phyloP scores from a whole-genome alignment of 2,329 filamentous ascomycete species.

The Cordyceps fumosorosea region DNA sequence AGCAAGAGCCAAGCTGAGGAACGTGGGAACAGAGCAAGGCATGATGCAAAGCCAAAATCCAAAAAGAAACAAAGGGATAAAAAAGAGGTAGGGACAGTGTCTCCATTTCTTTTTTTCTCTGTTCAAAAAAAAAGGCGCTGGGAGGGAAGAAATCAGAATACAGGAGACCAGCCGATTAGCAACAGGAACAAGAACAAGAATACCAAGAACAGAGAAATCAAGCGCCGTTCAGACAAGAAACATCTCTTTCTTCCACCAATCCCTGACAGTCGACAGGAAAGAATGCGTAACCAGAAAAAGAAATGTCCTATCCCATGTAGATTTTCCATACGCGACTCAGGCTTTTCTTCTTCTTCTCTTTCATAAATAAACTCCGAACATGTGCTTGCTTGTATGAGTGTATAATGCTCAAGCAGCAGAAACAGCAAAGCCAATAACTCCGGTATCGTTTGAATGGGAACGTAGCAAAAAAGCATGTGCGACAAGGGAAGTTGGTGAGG shows the following conservation, averaged over 20 bases:
- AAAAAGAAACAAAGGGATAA: neutral
- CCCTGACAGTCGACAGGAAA: neutral
- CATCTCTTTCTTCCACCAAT: neutral
- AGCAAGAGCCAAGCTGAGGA: neutral
- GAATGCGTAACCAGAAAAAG: neutral
- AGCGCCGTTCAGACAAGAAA: neutral
- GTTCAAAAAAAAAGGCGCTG: neutral
- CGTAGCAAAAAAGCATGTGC: neutral
- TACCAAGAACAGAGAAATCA: neutral
- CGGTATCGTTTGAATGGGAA: neutral
- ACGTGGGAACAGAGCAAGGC: neutral
- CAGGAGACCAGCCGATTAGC: neutral
- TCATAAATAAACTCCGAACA: neutral
- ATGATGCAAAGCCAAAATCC: neutral
- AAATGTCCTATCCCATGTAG: neutral
- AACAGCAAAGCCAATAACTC: slow-evolving; percentile 1
- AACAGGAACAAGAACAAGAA: neutral
- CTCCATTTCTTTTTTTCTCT: neutral
- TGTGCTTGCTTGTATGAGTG: neutral
- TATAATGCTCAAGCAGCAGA: neutral
- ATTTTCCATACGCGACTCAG: neutral
- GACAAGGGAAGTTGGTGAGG: neutral
- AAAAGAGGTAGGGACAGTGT: neutral
- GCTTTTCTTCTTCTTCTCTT: neutral
- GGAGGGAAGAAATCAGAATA: neutral